Evolutionary conservation across 148 eudicot genomes (phyloP).

Genomic region (Diospyros kaki): DNA sequence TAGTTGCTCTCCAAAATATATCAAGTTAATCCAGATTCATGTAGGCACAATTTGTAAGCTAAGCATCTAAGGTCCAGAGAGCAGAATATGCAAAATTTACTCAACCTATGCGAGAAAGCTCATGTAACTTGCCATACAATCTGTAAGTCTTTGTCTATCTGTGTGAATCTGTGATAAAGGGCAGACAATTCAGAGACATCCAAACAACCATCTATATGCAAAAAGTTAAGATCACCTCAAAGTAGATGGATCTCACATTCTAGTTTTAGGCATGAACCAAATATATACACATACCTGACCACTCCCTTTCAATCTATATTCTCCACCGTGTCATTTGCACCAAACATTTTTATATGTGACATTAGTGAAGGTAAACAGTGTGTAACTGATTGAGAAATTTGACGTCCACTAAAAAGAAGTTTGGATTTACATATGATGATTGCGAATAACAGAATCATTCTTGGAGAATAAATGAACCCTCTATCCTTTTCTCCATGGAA

Average conservation of each 20-base stretch:
- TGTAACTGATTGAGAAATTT: neutral
- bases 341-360: neutral
- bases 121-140: neutral
- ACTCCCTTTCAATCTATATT: neutral
- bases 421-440: constrained; percentile 9
- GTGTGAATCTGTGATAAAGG: no score
- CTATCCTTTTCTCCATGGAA: constrained; percentile 69
- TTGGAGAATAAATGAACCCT: constrained; percentile 77
- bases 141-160: no score
- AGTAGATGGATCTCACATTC: no score
- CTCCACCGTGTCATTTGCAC: neutral
- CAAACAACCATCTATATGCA: no score
- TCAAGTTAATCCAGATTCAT: neutral
- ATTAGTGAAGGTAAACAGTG: neutral
- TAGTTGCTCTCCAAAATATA: neutral
- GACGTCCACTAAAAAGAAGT: neutral
- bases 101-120: neutral
- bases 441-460: constrained; percentile 29
- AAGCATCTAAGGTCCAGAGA: neutral
- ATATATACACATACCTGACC: neutral
- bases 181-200: no score
- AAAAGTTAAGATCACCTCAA: no score
- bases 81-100: neutral
- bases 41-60: neutral
- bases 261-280: neutral